These are phyloP conservation scores for Rugonectria rugulosa DNA, from an alignment of 2,329 filamentous ascomycete genomes.

Conservation along the genomic window DNA sequence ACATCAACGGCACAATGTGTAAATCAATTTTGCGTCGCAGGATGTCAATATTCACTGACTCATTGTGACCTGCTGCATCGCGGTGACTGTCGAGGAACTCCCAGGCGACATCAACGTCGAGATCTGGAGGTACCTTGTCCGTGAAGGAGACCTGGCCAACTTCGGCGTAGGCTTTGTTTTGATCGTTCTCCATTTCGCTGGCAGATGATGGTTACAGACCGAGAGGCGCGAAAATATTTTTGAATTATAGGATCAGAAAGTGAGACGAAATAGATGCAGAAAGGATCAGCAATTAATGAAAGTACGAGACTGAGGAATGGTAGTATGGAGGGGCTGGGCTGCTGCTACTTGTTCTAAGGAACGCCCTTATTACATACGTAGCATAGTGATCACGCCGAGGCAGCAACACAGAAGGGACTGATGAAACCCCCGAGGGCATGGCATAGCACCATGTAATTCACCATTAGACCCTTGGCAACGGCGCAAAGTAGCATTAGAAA, in stretches of 20 bases:
- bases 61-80: slow-evolving; percentile 44
- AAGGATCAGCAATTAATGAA: neutral
- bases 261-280: neutral
- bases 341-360: neutral
- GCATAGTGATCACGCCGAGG: neutral
- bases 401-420: neutral
- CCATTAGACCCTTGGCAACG: neutral
- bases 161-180: slow-evolving; percentile 13
- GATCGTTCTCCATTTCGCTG: slow-evolving; percentile 10
- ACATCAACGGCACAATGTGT: slow-evolving; percentile 68
- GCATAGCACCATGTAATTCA: neutral
- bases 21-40: slow-evolving; percentile 65
- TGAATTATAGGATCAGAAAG: neutral
- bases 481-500: neutral
- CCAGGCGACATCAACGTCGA: slow-evolving; percentile 55
- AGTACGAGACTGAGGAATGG: neutral
- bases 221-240: neutral
- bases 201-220: neutral
- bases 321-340: neutral
- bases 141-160: slow-evolving; percentile 17
- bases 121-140: neutral
- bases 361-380: neutral
- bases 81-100: slow-evolving; percentile 53
- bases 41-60: slow-evolving; percentile 50
- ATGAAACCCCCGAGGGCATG: neutral